Percentiles rank a stretch among this genome's conserved stretches.
Evolutionary conservation across 2,329 filamentous ascomycete genomes (phyloP).

Genomic region (Cytospora chrysosperma): DNA sequence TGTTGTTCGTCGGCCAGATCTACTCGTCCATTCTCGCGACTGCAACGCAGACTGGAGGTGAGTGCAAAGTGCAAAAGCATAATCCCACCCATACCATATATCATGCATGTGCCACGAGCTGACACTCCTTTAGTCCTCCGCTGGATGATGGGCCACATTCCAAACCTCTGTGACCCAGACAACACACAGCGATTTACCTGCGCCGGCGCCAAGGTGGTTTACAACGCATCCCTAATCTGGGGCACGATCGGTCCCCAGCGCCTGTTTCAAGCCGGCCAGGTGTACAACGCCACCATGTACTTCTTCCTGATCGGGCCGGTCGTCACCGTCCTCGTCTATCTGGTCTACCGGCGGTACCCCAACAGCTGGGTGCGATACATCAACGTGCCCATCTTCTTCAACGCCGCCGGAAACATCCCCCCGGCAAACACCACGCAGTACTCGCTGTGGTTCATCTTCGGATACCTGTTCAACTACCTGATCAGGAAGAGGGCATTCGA

Average conservation of each 20-base stretch:
- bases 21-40: slow-evolving; percentile 35
- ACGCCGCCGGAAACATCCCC: slow-evolving; percentile 35
- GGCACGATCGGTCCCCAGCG: slow-evolving; percentile 35
- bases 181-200: slow-evolving; percentile 36
- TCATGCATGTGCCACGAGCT: not conserved
- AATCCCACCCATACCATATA: not conserved
- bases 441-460: slow-evolving; percentile 35
- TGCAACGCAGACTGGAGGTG: slow-evolving; percentile 34
- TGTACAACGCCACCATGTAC: slow-evolving; percentile 33
- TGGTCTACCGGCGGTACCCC: slow-evolving; percentile 32
- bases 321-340: slow-evolving; percentile 32
- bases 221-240: slow-evolving; percentile 36
- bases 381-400: slow-evolving; percentile 37
- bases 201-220: slow-evolving; percentile 34
- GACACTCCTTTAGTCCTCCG: slow-evolving; percentile 22
- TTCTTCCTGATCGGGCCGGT: slow-evolving; percentile 36
- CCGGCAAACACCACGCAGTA: slow-evolving; percentile 34
- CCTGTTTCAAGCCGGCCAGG: slow-evolving; percentile 34
- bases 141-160: slow-evolving; percentile 33
- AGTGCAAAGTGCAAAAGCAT: too few species aligned
- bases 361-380: slow-evolving; percentile 34
- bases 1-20: slow-evolving; percentile 36
- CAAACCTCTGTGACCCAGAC: slow-evolving; percentile 30
- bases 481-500: slow-evolving; percentile 33
- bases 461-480: slow-evolving; percentile 34